Percentiles rank a stretch among this genome's conserved stretches.
phyloP scores from a whole-genome alignment of 2,329 filamentous ascomycete species.

The Talaromyces sp. region DNA sequence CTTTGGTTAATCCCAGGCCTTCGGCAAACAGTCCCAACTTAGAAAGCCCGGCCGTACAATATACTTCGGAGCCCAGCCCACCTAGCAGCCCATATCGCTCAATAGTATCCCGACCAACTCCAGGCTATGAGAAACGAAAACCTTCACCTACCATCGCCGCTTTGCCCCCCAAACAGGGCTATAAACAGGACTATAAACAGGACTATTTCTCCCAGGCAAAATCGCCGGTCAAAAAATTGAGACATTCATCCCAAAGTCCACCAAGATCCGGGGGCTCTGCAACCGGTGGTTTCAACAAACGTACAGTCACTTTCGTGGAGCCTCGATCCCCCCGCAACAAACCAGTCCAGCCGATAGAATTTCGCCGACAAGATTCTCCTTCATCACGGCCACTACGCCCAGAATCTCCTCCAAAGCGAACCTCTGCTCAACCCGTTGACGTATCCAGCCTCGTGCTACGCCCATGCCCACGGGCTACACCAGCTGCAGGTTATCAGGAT shows the following conservation, averaged over 20 bases:
- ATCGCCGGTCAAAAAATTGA: neutral
- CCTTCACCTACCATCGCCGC: neutral
- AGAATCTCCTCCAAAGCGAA: constrained; percentile 14
- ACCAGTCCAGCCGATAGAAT: neutral
- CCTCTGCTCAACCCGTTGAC: neutral
- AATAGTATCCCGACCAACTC: neutral
- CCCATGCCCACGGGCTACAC: constrained; percentile 63
- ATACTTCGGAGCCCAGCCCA: constrained; percentile 4
- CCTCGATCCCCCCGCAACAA: neutral
- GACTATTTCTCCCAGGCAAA: neutral
- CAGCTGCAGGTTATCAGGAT: constrained; percentile 62
- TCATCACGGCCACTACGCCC: constrained; percentile 3
- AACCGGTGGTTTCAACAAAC: neutral
- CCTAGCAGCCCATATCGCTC: neutral
- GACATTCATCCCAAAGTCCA: neutral
- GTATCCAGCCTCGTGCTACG: constrained; percentile 44
- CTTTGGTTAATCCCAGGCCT: neutral
- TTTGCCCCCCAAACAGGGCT: neutral
- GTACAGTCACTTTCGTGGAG: constrained; percentile 11
- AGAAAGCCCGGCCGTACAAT: neutral
- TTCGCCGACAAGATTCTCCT: neutral
- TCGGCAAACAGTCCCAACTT: neutral
- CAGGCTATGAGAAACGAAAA: neutral
- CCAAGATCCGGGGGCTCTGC: neutral
- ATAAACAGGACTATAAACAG: neutral